Conservation (phyloP, 257 asterid genomes). For the Capsicum rhomboideum region DNA sequence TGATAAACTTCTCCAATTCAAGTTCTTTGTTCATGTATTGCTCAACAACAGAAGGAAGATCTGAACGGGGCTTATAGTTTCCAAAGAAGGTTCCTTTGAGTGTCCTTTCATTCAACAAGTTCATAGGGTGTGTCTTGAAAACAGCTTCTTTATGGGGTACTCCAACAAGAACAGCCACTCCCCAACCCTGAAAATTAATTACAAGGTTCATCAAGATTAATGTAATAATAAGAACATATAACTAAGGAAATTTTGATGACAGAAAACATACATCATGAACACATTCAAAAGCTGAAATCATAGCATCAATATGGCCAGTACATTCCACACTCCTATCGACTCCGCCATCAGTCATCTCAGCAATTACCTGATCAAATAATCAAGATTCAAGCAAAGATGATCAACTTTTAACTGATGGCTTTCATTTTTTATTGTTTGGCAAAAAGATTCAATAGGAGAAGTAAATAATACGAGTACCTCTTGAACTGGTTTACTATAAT, state of each 20-base stretch:
- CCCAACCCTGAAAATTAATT: constrained; percentile 34
- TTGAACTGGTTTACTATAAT: constrained; percentile 32
- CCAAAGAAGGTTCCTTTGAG: constrained; percentile 48
- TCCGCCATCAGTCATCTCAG: constrained; percentile 36
- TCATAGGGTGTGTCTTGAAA: constrained; percentile 43
- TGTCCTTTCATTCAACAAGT: constrained; percentile 36
- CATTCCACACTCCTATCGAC: constrained; percentile 44
- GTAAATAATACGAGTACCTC: constrained; percentile 7
- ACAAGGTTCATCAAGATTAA: neutral
- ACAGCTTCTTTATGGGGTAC: constrained; percentile 40
- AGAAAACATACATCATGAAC: constrained; percentile 35
- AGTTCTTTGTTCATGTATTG: constrained; percentile 41
- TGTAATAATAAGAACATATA: neutral
- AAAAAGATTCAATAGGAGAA: neutral
- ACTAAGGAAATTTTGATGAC: neutral
- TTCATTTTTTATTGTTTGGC: neutral
- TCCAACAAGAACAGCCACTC: constrained; percentile 54
- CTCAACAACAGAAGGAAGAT: constrained; percentile 41
- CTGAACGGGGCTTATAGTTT: constrained; percentile 39
- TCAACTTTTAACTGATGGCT: neutral
- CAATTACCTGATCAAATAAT: constrained; percentile 20
- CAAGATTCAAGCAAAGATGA: neutral
- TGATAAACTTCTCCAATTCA: constrained; percentile 58
- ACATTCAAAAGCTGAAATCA: constrained; percentile 42
- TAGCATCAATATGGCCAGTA: constrained; percentile 28